Percentiles rank a stretch among this genome's conserved stretches.
Evolutionary conservation across 345 rosid genomes (phyloP).

Genomic region (Eucalyptus pauciflora): DNA sequence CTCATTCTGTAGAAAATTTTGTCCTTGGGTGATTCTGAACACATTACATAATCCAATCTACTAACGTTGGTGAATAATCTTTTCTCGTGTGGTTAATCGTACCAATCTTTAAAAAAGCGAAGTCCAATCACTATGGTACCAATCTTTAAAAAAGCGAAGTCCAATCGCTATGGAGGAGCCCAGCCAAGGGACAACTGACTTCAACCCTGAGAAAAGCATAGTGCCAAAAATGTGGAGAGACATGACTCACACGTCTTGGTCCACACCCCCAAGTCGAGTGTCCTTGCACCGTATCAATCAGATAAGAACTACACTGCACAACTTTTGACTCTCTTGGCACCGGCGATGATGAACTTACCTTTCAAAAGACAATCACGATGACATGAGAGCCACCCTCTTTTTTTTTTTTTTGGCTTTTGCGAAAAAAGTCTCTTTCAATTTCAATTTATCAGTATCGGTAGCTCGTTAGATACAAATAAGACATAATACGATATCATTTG

Average conservation of each 20-base stretch:
- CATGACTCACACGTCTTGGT: neutral
- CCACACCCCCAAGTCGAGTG: neutral
- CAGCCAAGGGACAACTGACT: neutral
- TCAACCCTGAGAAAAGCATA: neutral
- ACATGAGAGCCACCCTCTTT: neutral
- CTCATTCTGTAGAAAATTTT: neutral
- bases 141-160: neutral
- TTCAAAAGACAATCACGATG: neutral
- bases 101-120: neutral
- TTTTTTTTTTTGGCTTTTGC: neutral
- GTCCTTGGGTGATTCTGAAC: neutral
- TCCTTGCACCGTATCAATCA: neutral
- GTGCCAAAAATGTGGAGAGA: neutral
- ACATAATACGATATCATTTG: neutral
- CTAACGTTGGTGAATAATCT: neutral
- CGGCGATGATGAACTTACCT: neutral
- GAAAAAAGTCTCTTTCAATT: neutral
- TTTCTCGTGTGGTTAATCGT: neutral
- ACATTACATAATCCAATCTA: neutral
- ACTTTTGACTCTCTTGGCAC: neutral
- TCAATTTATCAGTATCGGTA: accelerated
- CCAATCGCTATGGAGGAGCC: neutral
- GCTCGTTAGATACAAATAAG: neutral
- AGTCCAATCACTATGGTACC: neutral
- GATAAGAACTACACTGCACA: neutral